Percentiles rank a stretch among this genome's conserved stretches.
These are phyloP conservation scores for Triadica sebifera DNA, from an alignment of 345 rosid species.

Conservation along the genomic window DNA sequence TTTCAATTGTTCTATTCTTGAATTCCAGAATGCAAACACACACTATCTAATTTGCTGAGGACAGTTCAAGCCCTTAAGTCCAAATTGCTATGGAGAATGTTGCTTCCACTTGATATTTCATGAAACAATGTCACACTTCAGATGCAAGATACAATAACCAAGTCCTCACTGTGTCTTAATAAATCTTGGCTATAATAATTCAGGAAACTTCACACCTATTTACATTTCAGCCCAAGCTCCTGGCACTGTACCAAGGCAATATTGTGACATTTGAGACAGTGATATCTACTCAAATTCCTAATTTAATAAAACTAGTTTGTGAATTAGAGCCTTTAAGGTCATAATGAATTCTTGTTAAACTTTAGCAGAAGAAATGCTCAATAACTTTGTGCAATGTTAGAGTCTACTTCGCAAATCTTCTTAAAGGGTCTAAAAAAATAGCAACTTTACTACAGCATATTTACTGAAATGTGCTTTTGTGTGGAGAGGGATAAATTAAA, in stretches of 20 bases:
- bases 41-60: background rate
- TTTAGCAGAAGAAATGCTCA: background rate
- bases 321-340: background rate
- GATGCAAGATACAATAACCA: background rate
- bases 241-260: background rate
- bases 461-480: background rate
- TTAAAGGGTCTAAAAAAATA: background rate
- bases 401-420: background rate
- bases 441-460: background rate
- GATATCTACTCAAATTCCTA: background rate
- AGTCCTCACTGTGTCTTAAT: background rate
- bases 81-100: background rate
- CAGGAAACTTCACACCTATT: background rate
- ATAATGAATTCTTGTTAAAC: background rate
- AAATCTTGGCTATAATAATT: background rate
- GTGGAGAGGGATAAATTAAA: background rate
- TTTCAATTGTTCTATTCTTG: background rate
- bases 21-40: background rate
- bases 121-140: constrained; percentile 1
- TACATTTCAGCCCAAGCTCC: background rate
- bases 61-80: background rate
- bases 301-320: background rate
- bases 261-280: background rate
- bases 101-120: background rate
- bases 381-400: background rate